Evolutionary conservation across 257 asterid genomes (phyloP).

Genomic region (Mitragyna speciosa): DNA sequence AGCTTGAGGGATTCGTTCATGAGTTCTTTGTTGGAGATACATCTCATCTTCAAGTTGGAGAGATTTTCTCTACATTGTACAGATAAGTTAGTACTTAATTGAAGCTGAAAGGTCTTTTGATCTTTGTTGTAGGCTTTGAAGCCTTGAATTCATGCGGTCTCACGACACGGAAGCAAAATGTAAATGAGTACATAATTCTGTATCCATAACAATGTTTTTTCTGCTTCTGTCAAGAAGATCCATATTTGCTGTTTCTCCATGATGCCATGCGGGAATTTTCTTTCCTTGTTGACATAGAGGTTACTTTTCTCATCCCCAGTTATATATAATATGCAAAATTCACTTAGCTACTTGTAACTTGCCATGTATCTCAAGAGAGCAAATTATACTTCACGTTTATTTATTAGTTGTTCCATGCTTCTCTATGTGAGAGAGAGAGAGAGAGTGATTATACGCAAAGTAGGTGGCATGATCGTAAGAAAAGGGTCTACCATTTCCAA

Average conservation of each 20-base stretch:
- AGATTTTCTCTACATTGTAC: slow-evolving; percentile 33
- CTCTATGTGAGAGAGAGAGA: not conserved
- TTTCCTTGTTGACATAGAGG: not conserved
- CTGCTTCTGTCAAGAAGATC: slow-evolving; percentile 1
- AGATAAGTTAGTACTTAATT: slow-evolving; percentile 7
- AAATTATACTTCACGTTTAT: not conserved
- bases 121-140: not conserved
- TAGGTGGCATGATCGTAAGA: not conserved
- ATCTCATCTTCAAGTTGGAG: slow-evolving; percentile 36
- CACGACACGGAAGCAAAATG: not conserved
- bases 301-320: not conserved
- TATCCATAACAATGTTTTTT: not conserved
- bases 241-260: not conserved
- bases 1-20: slow-evolving; percentile 71
- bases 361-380: not conserved
- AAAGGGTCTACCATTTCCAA: not conserved
- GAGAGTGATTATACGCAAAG: not conserved
- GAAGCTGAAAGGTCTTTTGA: not conserved
- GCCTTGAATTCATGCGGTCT: not conserved
- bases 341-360: slow-evolving; percentile 27
- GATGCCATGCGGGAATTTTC: not conserved
- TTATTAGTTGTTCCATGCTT: not conserved
- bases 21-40: slow-evolving; percentile 73
- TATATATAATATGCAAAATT: slow-evolving; percentile 9
- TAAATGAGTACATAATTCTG: not conserved